Evolutionary conservation across 768 basidiomycete species (phyloP), one percentile per base, ranked within the genome.

Genomic region (Trametes villosa): DNA sequence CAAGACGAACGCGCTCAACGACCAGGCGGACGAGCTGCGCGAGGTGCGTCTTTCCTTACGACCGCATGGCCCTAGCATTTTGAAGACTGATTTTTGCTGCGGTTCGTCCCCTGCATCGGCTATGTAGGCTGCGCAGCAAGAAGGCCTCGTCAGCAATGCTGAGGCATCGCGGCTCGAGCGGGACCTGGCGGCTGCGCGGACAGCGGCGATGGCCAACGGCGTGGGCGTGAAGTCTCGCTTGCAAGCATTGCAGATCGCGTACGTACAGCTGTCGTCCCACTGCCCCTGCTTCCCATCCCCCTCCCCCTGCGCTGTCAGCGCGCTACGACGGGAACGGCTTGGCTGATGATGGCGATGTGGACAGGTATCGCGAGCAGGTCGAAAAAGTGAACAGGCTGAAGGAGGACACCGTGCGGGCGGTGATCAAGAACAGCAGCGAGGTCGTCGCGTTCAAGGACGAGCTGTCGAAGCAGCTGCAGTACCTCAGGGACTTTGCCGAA

Each of bases 381-480:
- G 89, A 90, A 61, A 90, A 88, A 68, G 84, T 89, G 22, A 81
- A 83, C 47, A 83, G 89, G 49, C 70, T 93, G 29, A 88, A 85
- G 65, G 91, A 94, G 55, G 91, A 92, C 66, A 92, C 89, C 0
- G 83, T 91, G 45, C 85, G 89, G 0, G 88, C 87, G 18, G 91
- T 94, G 60, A 83, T 90, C 59, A 93, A 92, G 79, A 92, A 87
- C 72, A 89, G 88, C 67, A 89, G 88, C 63, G 92, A 93, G 63
- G 90, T 92, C 34, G 88, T 86, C 17, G 81, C 85, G 68, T 92
- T 93, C 78, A 92, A 92, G 74, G 84, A 88, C 54, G 88, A 88
- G 59, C 85, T 92, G 13, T 89, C 90, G 42, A 82, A 82, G 54
- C 85, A 87, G 67, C 79, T 94, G 29, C 80, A 82, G 65, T 83